These are phyloP conservation scores for Dactylellina sp. DNA, from an alignment of 2,329 filamentous ascomycete species.

Conservation along the genomic window DNA sequence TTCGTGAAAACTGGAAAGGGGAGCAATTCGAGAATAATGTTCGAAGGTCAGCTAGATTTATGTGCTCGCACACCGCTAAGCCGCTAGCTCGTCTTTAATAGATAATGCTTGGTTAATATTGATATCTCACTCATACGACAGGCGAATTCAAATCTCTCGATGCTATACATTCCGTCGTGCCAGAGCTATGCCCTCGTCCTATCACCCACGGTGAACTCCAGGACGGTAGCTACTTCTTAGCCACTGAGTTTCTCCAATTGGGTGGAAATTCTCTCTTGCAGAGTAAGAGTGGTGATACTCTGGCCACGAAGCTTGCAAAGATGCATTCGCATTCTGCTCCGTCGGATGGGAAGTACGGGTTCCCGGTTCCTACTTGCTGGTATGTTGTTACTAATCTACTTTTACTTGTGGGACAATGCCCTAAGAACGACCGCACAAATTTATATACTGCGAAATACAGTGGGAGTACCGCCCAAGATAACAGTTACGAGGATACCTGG, in stretches of 20 bases:
- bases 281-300: slow-evolving; percentile 66
- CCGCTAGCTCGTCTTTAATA: neutral
- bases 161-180: slow-evolving; percentile 78
- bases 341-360: slow-evolving; percentile 78
- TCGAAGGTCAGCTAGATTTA: slow-evolving; percentile 68
- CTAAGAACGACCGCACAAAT: too few relatives aligned
- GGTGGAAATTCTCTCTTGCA: slow-evolving; percentile 61
- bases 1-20: slow-evolving; percentile 80
- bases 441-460: slow-evolving; percentile 62
- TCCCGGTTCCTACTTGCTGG: slow-evolving; percentile 83
- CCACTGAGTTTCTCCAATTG: slow-evolving; percentile 84
- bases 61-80: neutral
- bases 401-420: too few relatives aligned
- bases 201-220: slow-evolving; percentile 76
- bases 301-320: slow-evolving; percentile 81
- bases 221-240: slow-evolving; percentile 70
- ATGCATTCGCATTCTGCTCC: slow-evolving; percentile 82
- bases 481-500: slow-evolving; percentile 79
- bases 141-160: slow-evolving; percentile 88
- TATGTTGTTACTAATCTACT: slow-evolving; percentile 3
- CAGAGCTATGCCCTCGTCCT: slow-evolving; percentile 79
- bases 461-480: slow-evolving; percentile 84
- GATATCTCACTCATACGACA: slow-evolving; percentile 59
- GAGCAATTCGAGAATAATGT: slow-evolving; percentile 74
- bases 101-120: neutral